Evolutionary conservation across 2,329 filamentous ascomycete genomes (phyloP), one percentile per base, ranked within the genome.

Genomic region (Hypoxylon sp.): DNA sequence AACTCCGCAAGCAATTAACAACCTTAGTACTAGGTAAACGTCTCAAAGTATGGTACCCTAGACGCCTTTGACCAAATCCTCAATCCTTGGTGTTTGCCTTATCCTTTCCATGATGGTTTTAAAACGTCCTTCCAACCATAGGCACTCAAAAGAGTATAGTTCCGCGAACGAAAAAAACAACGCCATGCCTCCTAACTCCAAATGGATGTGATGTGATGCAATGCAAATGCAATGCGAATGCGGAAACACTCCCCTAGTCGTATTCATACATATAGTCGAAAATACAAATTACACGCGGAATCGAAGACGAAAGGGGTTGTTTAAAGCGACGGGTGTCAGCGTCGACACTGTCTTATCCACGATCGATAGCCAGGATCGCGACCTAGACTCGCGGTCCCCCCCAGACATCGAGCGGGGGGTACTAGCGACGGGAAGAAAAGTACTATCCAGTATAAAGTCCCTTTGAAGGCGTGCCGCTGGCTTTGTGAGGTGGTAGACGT

Each of bases 401-500:
- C 7, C 9, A 25, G 5, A 19, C n/a, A n/a, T 39, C 1, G 21
- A 16, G 25, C 45, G n/a, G 5, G 2, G 12, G 5, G 14, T 14
- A 23, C 12, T 5, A n/a, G 11, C 4, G 16, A 19, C 32, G 27
- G 21, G 19, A 12, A 5, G 19, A 41, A 12, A 9, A 12, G 9
- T 5, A 12, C 19, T 60, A 70, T 51, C 63, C 70, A 11, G 53
- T 47, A 8, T 63, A 30, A 9, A 3, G 3, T 27, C 59, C 47
- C 30, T 29, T 67, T 4, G 57, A 50, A 4, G 65, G 53, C 2
- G 56, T 56, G 6, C 47, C 37, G 14, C 50, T 65, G 11, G 60
- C 45, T 50, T 62, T 71, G 4, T 53, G 65, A 1, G 69, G 68
- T 5, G 74, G 73, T 7, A 76, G 11, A 8, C 59, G 70, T 12